These are phyloP conservation scores for Amniculicola lignicola DNA, from an alignment of 495 filamentous ascomycete species.

Conservation along the genomic window DNA sequence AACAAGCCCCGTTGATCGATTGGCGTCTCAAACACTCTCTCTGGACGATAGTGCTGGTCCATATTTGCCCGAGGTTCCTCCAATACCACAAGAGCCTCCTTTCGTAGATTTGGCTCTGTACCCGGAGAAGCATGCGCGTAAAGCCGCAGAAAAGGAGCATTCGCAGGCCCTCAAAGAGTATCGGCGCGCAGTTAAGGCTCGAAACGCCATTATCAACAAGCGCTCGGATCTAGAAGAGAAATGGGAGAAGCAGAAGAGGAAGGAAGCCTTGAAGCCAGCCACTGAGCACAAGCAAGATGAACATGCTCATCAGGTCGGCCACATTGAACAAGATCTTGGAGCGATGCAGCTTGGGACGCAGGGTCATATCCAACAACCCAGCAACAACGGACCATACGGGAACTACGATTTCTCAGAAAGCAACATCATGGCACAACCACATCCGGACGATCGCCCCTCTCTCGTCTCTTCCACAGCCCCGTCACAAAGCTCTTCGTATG, in stretches of 20 bases:
- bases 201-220: constrained; percentile 58
- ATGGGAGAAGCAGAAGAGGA: constrained; percentile 27
- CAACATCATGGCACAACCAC: constrained; percentile 6
- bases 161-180: constrained; percentile 56
- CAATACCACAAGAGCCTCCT: constrained; percentile 45
- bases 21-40: neutral
- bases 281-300: constrained; percentile 34
- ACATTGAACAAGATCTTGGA: constrained; percentile 8
- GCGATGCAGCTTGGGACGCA: neutral
- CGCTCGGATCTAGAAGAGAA: constrained; percentile 56
- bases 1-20: constrained; percentile 25
- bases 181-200: constrained; percentile 60
- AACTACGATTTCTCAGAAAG: constrained; percentile 21
- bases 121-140: constrained; percentile 59
- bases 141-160: constrained; percentile 62
- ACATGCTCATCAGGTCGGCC: constrained; percentile 51
- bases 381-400: constrained; percentile 2
- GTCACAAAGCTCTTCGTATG: neutral
- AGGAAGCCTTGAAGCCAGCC: constrained; percentile 26
- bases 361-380: neutral
- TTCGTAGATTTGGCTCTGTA: constrained; percentile 52
- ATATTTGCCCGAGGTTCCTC: constrained; percentile 35
- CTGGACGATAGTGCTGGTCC: neutral
- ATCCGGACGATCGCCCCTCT: constrained; percentile 10
- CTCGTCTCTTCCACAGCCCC: neutral